Evolutionary conservation across 768 basidiomycete genomes (phyloP).

Genomic region (Astraeus odoratus): DNA sequence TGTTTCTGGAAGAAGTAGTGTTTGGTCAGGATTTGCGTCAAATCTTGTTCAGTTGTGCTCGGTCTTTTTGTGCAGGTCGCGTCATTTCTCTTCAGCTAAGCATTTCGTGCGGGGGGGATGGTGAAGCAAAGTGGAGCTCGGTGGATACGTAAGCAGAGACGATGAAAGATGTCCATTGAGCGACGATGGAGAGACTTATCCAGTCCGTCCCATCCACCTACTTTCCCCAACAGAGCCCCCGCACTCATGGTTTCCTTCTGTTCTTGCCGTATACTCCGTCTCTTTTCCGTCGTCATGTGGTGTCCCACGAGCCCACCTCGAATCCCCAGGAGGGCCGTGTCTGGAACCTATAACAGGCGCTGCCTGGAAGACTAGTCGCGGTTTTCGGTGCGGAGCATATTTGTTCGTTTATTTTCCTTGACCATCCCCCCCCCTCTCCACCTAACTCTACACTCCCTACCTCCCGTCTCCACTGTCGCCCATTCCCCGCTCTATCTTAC

Average conservation of each 20-base stretch:
- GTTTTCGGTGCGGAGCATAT: not conserved
- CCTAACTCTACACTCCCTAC: conserved; percentile 7
- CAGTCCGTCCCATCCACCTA: conserved; percentile 32
- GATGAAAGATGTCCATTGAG: not conserved
- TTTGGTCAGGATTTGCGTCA: conserved; percentile 14
- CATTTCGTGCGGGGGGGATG: not conserved
- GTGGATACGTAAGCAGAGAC: not conserved
- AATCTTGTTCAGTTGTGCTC: conserved; percentile 4
- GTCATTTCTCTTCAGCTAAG: conserved; percentile 17
- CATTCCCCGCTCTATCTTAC: conserved; percentile 8
- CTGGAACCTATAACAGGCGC: not conserved
- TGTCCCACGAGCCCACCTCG: conserved; percentile 3
- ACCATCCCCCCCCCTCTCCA: not conserved
- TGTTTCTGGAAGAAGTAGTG: conserved; percentile 1
- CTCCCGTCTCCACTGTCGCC: conserved; percentile 15
- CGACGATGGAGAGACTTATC: conserved; percentile 26
- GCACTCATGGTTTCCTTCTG: conserved; percentile 23
- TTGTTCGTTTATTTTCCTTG: not conserved
- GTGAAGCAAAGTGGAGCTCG: not conserved
- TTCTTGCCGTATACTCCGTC: conserved; percentile 2
- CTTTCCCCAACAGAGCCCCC: conserved; percentile 12
- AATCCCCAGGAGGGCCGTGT: not conserved
- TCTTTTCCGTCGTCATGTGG: conserved; percentile 8
- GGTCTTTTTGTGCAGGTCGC: conserved; percentile 26
- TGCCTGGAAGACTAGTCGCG: not conserved